A percentile compares a stretch with the other conserved stretches of the same genome.
These are phyloP conservation scores for Oleoguttula mirabilis DNA, from an alignment of 495 filamentous ascomycete species.

Conservation along the genomic window DNA sequence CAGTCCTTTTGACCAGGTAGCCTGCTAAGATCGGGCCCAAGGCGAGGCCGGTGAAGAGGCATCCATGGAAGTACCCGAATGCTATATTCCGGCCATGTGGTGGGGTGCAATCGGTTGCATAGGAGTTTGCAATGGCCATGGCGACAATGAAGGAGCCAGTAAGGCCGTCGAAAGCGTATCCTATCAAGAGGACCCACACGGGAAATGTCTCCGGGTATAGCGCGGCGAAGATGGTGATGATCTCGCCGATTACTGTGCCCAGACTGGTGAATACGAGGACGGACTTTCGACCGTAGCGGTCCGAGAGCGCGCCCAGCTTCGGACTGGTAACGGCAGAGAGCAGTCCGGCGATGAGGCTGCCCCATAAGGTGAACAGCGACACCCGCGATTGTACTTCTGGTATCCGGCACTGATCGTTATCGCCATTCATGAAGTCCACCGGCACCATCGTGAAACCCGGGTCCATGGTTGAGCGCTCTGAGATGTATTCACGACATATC, in stretches of 20 bases:
- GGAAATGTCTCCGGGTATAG: slow-evolving; percentile 58
- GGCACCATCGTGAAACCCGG: slow-evolving; percentile 50
- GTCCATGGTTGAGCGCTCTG: slow-evolving; percentile 44
- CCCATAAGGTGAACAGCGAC: slow-evolving; percentile 61
- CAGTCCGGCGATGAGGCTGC: slow-evolving; percentile 57
- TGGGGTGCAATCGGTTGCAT: slow-evolving; percentile 76
- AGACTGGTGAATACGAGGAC: slow-evolving; percentile 55
- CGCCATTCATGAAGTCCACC: slow-evolving; percentile 49
- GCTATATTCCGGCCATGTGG: slow-evolving; percentile 66
- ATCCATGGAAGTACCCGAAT: slow-evolving; percentile 81
- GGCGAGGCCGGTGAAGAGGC: slow-evolving; percentile 76
- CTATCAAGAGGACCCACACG: slow-evolving; percentile 62
- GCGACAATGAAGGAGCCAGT: slow-evolving; percentile 75
- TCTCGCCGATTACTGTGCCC: slow-evolving; percentile 56
- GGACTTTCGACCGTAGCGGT: slow-evolving; percentile 69
- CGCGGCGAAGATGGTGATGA: slow-evolving; percentile 63
- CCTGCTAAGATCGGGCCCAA: slow-evolving; percentile 70
- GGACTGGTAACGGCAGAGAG: slow-evolving; percentile 67
- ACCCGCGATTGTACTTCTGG: slow-evolving; percentile 62
- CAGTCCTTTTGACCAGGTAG: slow-evolving; percentile 58
- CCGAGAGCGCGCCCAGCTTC: slow-evolving; percentile 72
- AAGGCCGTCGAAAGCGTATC: slow-evolving; percentile 64
- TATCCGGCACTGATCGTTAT: slow-evolving; percentile 61
- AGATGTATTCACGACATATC: slow-evolving; percentile 67
- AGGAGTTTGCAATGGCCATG: slow-evolving; percentile 70